Base-by-base conservation (phyloP, 306 rosid genomes). In the Myrica gale region DNA sequence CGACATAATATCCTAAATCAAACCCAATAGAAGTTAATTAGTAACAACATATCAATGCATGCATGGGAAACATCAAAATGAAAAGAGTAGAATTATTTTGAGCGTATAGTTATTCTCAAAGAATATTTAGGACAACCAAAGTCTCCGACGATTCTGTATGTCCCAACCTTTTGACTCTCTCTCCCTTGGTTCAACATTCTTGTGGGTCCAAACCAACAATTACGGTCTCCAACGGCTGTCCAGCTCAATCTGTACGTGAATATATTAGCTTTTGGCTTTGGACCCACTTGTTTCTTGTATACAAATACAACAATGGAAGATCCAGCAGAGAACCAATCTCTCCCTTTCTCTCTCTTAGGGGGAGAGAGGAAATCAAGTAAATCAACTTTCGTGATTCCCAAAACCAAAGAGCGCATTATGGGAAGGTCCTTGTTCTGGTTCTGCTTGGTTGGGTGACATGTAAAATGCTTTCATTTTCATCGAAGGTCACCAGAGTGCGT, bases 121-220 rank as follows among this genome's bases (percentile, higher is more conserved):
- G 87, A 91, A 82, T 86, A 86, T 83, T 71, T 87, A 50, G 88
- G 94, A 69, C 87, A 91, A 85, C 86, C 88, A 87, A 86, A 91
- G 89, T 84, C 90, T 89, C 89, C 90, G 75, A 60, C 74, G 88
- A 84, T 87, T 84, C 84, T 84, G 93, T 75, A 41, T 70, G 82
- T 57, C 84, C 81, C 86, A 79, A 83, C 83, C 87, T 77, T 91
- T 89, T 84, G 89, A 87, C 87, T 79, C 85, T 78, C 78, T 44
- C 71, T 45, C 68, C 21, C 72, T 11, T 55, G 13, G 46, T 41
- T 76, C 74, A 83, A 85, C 79, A 81, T 68, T 81, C 82, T 80
- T 47, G 58, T 26, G 76, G 73, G 81, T 69, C 76, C 83, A 78
- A 84, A 77, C 69, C 68, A 74, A 39, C 82, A 82, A 77, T 82